Evolutionary conservation across 805 yeast species (phyloP), one percentile per base, ranked within the genome.

Genomic region (Millerago galiae): DNA sequence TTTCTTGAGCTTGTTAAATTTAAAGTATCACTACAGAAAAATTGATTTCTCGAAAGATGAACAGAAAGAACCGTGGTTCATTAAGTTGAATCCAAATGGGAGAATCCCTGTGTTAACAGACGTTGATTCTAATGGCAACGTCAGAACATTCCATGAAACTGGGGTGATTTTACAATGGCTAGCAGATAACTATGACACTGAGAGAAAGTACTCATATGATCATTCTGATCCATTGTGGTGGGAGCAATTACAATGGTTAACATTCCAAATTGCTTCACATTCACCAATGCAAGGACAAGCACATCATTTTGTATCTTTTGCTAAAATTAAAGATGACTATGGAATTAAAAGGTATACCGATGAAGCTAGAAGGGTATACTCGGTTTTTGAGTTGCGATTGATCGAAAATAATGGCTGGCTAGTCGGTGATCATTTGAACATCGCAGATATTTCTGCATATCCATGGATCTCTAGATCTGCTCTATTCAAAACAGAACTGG

Each of bases 111-210:
- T 78, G 0, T 54, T 79, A 16, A 62, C 51, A 27, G 67, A 65
- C 31, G 58, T 51, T 18, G 48, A 51, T 26, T 36, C 47, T 2
- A 36, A 70, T 8, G 78, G 76, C 4, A 53, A 67, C n/a, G 53
- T 54, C 2, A 61, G 63, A 31, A 63, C 71, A 17, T 53, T 80
- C 21, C 68, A 70, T 47, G 85, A 80, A 58, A 67, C 78, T 30
- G 83, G 74, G 11, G 82, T 83, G 1, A 77, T 79, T 43, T 53
- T 80, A 57, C 62, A 66, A 44, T 80, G 76, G 51, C 56, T 80
- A 37, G 75, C 73, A 36, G 83, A 77, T 47, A 72, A 71, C 46
- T 80, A 74, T 55, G 86, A 80, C 53, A 66, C 58, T 40, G 74
- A 73, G 8, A 53, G 69, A 43, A 70, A 72, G 54, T 57, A 60